Evolutionary conservation across 495 filamentous ascomycete species (phyloP), one percentile per base, ranked within the genome.

Genomic region (Penicillium salamii): DNA sequence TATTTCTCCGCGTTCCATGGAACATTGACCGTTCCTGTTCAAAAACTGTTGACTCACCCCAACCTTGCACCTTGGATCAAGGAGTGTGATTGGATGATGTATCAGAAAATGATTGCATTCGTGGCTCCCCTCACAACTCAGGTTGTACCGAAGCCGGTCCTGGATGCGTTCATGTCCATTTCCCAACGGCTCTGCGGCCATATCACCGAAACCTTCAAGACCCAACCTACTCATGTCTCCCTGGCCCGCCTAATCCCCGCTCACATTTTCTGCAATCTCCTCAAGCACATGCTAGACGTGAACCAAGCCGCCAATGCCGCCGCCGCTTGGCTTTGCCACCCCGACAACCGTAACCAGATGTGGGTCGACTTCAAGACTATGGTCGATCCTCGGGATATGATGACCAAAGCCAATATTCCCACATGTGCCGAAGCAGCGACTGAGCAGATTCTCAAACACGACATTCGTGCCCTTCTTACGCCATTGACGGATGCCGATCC

Each of bases 1-100:
- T 84, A 95, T n/a, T 96, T 95, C 66, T 88, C 86, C 28, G 92
- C 92, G 7, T 97, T 97, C 67, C 88, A 95, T 53, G 95, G 93
- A 45, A 96, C 90, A 2, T 77, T 98, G 57, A 97, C 93, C 13
- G 91, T 95, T 62, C 95, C 95, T 3, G 90, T 96, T n/a, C 91
- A 96, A 69, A 97, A 92, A 68, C 78, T 98, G 9, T 84, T 98
- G 50, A 82, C 84, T 6, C 82, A 93, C 55, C 87, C 86, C 2
- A 82, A 79, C 46, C 74, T 98, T 40, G 88, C 90, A 12, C 81
- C 87, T 3, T 98, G 93, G 93, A 95, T 98, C 53, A 86, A 89
- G 57, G 86, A 95, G 62, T 96, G 90, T 57, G 93, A 98, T 56
- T 92, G 91, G 73, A 73, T 91, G 31, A 90, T 97, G 77, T 98